A percentile compares a stretch with the other conserved stretches of the same genome.
phyloP scores from a whole-genome alignment of 1,284 basidiomycete genomes.

The Bjerkandera adusta region DNA sequence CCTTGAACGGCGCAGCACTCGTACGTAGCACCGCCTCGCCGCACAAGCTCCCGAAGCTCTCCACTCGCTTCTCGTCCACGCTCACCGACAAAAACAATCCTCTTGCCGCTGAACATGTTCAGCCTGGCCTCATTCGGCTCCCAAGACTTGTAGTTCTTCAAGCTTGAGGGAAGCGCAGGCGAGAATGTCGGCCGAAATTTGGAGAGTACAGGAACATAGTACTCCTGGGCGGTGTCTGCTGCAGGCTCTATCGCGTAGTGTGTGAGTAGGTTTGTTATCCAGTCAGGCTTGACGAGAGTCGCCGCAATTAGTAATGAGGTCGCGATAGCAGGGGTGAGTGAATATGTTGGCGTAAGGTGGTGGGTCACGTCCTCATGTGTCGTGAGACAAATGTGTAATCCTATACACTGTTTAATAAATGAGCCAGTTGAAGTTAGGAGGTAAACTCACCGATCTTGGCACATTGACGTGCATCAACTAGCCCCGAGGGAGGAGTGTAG shows the following conservation, averaged over 20 bases:
- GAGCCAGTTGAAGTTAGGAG: not conserved
- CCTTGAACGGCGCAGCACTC: slow-evolving; percentile 54
- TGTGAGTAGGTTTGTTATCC: slow-evolving; percentile 57
- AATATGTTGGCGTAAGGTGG: slow-evolving; percentile 51
- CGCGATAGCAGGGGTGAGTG: slow-evolving; percentile 45
- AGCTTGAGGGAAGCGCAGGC: slow-evolving; percentile 40
- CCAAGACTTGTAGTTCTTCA: slow-evolving; percentile 58
- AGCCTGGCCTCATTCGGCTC: slow-evolving; percentile 59
- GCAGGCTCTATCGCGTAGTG: slow-evolving; percentile 7
- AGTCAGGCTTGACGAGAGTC: slow-evolving; percentile 59
- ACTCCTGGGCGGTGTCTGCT: slow-evolving; percentile 43
- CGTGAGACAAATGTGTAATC: too few relatives aligned
- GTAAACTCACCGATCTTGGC: slow-evolving; percentile 49
- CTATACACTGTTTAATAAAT: too few relatives aligned
- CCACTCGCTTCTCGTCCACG: slow-evolving; percentile 44
- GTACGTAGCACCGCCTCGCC: slow-evolving; percentile 52
- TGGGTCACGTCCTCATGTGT: slow-evolving; percentile 51
- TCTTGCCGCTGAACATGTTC: slow-evolving; percentile 46
- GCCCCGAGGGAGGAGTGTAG: slow-evolving; percentile 38
- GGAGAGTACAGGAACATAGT: slow-evolving; percentile 43
- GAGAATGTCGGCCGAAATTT: slow-evolving; percentile 60
- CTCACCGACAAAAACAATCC: slow-evolving; percentile 61
- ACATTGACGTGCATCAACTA: slow-evolving; percentile 40
- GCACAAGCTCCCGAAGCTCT: slow-evolving; percentile 50
- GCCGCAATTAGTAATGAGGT: slow-evolving; percentile 54